Conservation (phyloP, 1,139 yeast species). For the Tardiomyces digboiensis region DNA sequence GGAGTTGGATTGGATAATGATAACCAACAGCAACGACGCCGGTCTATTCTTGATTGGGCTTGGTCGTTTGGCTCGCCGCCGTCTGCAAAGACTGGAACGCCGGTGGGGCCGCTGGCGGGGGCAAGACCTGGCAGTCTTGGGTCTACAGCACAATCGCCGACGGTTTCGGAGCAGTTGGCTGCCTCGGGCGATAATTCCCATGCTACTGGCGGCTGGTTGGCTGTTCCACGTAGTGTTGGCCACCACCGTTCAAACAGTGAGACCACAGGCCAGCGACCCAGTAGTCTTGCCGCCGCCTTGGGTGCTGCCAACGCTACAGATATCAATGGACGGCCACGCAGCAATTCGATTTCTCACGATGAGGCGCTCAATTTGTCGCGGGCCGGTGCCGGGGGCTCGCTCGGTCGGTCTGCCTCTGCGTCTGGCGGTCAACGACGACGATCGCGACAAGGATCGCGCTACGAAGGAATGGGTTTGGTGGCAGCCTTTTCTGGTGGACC, state of each 20-base stretch:
- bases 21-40: neutral
- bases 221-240: neutral
- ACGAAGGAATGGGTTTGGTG: conserved; percentile 25
- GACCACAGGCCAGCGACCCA: neutral
- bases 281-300: neutral
- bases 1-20: neutral
- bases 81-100: neutral
- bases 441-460: conserved; percentile 10
- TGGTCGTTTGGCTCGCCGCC: neutral
- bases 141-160: neutral
- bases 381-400: conserved; percentile 16
- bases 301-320: conserved; percentile 1
- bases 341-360: conserved; percentile 22
- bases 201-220: neutral
- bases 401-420: conserved; percentile 5
- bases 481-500: conserved; percentile 24
- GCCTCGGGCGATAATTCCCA: neutral
- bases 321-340: conserved; percentile 5
- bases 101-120: neutral
- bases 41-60: neutral
- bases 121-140: neutral
- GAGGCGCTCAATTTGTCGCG: conserved; percentile 30
- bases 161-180: neutral
- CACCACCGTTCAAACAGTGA: neutral
- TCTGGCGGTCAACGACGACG: conserved; percentile 3